Evolutionary conservation across 139 green algal genomes (phyloP).

Genomic region (Volvox africanus): DNA sequence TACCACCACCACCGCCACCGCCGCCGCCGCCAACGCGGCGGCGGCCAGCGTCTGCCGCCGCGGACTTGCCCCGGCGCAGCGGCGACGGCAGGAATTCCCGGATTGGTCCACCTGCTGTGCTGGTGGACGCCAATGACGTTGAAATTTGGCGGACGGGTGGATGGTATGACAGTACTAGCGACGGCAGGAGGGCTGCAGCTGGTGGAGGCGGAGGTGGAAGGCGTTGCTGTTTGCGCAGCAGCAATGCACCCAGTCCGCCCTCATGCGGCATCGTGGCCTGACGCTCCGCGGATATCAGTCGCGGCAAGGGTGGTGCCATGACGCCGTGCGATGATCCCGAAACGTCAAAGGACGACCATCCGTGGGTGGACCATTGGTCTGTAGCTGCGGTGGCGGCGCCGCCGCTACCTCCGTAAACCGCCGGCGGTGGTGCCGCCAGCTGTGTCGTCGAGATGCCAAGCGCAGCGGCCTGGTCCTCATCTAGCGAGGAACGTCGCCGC

Average conservation of each 20-base stretch:
- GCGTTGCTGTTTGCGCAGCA: not conserved
- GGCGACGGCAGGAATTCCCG: not conserved
- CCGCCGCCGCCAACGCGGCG: not conserved
- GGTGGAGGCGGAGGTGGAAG: not conserved
- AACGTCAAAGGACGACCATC: not conserved
- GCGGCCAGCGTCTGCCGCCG: not conserved
- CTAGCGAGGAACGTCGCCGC: not conserved
- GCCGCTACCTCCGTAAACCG: not conserved
- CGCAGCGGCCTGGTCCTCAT: not conserved
- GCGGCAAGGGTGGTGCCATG: not conserved
- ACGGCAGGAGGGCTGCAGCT: not conserved
- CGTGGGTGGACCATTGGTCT: not conserved
- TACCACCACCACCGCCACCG: not conserved
- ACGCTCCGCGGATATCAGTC: constrained; percentile 15
- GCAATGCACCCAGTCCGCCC: not conserved
- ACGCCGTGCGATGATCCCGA: not conserved
- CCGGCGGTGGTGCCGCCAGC: not conserved
- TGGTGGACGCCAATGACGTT: not conserved
- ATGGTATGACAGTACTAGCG: not conserved
- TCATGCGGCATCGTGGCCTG: not conserved
- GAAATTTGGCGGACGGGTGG: not conserved
- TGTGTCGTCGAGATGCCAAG: not conserved
- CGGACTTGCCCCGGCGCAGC: not conserved
- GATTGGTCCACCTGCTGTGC: too few species aligned
- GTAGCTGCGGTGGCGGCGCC: not conserved